phyloP scores from a whole-genome alignment of 2,329 filamentous ascomycete species.

The Fusarium keratoplasticum region DNA sequence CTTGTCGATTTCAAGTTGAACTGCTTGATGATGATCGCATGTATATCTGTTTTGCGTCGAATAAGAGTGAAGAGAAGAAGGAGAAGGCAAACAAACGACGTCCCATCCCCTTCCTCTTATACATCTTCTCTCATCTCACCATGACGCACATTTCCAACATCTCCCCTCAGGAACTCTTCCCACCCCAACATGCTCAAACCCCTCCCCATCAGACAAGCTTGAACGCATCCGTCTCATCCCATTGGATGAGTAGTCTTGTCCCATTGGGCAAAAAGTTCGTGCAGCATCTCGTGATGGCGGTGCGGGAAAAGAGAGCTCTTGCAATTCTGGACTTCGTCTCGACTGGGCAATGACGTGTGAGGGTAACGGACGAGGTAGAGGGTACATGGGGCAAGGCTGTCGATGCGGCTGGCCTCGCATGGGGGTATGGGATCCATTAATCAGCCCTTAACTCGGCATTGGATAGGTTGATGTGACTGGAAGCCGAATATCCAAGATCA shows the following conservation, averaged over 20 bases:
- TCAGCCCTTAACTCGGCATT: neutral
- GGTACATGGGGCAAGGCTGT: neutral
- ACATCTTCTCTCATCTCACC: neutral
- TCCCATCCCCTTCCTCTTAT: neutral
- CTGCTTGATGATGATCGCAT: neutral
- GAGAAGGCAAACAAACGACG: neutral
- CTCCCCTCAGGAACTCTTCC: conserved; percentile 2
- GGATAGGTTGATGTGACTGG: neutral
- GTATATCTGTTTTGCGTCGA: neutral
- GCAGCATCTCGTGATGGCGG: conserved; percentile 3
- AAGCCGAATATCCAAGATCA: neutral
- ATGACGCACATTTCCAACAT: neutral
- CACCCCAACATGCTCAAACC: neutral
- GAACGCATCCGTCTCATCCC: conserved; percentile 1
- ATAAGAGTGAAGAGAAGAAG: neutral
- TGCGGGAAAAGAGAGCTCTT: neutral
- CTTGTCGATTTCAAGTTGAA: neutral
- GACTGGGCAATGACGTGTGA: conserved; percentile 17
- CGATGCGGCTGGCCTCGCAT: neutral
- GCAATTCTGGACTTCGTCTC: neutral
- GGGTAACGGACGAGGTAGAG: neutral
- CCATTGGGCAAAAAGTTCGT: conserved; percentile 15
- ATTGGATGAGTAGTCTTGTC: neutral
- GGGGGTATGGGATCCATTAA: neutral
- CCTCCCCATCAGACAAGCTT: conserved; percentile 1